Evolutionary conservation across 2,329 filamentous ascomycete genomes (phyloP).

Genomic region (Penicillium sp.): DNA sequence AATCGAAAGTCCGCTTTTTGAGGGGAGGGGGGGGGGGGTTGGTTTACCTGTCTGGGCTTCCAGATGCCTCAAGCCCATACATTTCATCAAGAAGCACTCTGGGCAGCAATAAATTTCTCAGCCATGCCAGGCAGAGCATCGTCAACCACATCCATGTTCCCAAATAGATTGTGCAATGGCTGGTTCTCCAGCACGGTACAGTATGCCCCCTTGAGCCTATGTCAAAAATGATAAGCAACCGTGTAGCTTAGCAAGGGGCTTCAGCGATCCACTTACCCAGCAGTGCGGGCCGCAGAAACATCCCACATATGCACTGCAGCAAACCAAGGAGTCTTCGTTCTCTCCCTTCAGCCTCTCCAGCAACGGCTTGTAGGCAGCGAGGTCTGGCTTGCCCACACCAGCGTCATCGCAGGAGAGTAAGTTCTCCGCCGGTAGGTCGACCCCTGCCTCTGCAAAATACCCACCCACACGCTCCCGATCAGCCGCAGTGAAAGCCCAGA

Average conservation of each 20-base stretch:
- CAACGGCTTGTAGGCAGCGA: conserved; percentile 25
- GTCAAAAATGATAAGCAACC: neutral
- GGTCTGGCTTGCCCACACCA: conserved; percentile 32
- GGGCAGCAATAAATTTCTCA: conserved; percentile 29
- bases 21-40: no score
- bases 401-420: conserved; percentile 29
- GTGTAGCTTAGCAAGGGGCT: no score
- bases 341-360: conserved; percentile 21
- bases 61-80: neutral
- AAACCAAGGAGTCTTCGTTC: conserved; percentile 30
- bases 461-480: conserved; percentile 27
- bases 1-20: no score
- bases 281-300: conserved; percentile 28
- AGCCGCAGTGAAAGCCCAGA: conserved; percentile 32
- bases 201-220: conserved; percentile 30
- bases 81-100: conserved; percentile 5
- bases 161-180: conserved; percentile 27
- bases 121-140: conserved; percentile 29
- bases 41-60: no score
- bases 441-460: conserved; percentile 28
- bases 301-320: conserved; percentile 36
- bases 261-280: conserved; percentile 21
- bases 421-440: conserved; percentile 27
- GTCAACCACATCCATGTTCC: conserved; percentile 33
- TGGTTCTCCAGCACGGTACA: conserved; percentile 28